Evolutionary conservation across 768 basidiomycete species (phyloP).

Genomic region (Serendipita indica): DNA sequence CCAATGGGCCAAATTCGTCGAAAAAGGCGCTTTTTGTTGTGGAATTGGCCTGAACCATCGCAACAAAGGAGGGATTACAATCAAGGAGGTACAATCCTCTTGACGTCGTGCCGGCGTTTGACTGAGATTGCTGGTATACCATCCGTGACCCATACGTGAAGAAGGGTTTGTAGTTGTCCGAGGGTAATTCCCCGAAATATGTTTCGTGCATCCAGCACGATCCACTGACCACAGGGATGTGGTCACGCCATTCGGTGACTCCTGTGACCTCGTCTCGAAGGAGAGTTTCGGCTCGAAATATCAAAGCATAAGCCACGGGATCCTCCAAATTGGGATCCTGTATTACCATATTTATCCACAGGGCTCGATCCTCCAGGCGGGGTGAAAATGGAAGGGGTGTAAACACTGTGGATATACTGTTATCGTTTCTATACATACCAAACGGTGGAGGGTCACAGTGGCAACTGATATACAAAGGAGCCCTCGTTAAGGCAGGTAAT

Average conservation of each 20-base stretch:
- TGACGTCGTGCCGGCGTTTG: neutral
- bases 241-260: neutral
- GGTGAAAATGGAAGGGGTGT: neutral
- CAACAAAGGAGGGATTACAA: neutral
- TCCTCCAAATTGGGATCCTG: neutral
- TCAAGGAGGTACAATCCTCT: neutral
- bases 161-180: neutral
- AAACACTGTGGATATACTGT: neutral
- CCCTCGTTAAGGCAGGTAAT: neutral
- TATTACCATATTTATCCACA: neutral
- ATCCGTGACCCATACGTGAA: neutral
- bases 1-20: too few relatives aligned
- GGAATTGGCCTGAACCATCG: neutral
- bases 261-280: neutral
- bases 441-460: neutral
- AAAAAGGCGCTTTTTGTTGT: too few relatives aligned
- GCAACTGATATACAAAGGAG: too few relatives aligned
- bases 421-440: neutral
- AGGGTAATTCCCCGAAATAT: neutral
- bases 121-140: neutral
- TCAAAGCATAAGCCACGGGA: neutral
- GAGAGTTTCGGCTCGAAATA: neutral
- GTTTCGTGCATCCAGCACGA: neutral
- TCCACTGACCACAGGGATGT: neutral
- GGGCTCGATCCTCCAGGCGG: neutral